phyloP scores from a whole-genome alignment of 148 eudicot species.

The Chenopodium berlandieri region DNA sequence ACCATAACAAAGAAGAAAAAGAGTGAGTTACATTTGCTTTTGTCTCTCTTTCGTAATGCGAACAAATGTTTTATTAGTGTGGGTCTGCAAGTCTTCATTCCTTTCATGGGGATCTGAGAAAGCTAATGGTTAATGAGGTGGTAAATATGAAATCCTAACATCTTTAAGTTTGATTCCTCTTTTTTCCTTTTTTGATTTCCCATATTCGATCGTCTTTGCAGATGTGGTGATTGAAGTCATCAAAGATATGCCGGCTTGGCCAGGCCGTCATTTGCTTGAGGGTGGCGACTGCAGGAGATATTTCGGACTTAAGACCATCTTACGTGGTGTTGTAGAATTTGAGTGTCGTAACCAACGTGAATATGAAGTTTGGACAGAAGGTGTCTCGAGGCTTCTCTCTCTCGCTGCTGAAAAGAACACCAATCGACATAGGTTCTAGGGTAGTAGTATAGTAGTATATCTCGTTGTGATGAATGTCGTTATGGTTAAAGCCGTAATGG shows the following conservation, averaged over 20 bases:
- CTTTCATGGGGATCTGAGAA: constrained; percentile 81
- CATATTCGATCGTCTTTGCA: constrained; percentile 17
- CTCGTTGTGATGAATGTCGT: constrained; percentile 8
- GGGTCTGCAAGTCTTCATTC: constrained; percentile 31
- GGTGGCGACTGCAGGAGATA: constrained; percentile 72
- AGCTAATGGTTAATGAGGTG: constrained; percentile 37
- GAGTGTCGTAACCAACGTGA: constrained; percentile 84
- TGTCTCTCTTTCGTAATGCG: constrained; percentile 41
- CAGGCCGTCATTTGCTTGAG: constrained; percentile 87
- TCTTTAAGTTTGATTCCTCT: constrained; percentile 30
- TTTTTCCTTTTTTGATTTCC: constrained; percentile 17
- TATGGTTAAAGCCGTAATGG: constrained; percentile 2
- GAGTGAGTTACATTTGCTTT: constrained; percentile 65
- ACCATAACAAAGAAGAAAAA: constrained; percentile 99
- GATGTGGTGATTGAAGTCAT: constrained; percentile 85
- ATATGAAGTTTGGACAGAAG: constrained; percentile 85
- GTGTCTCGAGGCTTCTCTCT: constrained; percentile 72
- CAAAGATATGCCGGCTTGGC: constrained; percentile 89
- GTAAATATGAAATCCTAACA: constrained; percentile 37
- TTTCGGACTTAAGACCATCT: constrained; percentile 72
- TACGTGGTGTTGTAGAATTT: constrained; percentile 79
- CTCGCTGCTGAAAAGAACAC: constrained; percentile 55
- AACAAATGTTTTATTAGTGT: constrained; percentile 34
- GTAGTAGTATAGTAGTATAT: neutral
- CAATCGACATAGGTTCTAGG: constrained; percentile 37